These are phyloP conservation scores for Scheffersomyces cryptocercus DNA, from an alignment of 1,139 yeast species.

Conservation along the genomic window DNA sequence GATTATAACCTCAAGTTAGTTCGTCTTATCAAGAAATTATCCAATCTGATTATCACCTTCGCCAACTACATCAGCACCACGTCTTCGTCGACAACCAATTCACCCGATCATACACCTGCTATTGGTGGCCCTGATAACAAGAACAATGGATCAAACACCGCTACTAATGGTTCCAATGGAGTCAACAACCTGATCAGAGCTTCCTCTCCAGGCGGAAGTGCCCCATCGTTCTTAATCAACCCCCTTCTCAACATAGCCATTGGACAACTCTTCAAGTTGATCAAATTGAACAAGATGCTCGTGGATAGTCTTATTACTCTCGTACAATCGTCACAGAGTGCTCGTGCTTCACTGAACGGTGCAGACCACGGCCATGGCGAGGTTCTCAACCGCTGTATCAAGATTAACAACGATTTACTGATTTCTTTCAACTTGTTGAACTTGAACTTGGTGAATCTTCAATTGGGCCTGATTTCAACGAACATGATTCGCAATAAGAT, in stretches of 20 bases:
- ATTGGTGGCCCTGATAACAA: background rate
- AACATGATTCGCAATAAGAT: conserved; percentile 27
- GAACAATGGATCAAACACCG: background rate
- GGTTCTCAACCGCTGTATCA: conserved; percentile 28
- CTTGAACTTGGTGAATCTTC: conserved; percentile 22
- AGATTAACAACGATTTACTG: conserved; percentile 41
- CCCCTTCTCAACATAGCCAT: conserved; percentile 39
- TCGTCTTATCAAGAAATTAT: conserved; percentile 42
- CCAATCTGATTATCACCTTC: conserved; percentile 38
- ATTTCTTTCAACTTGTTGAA: conserved; percentile 36
- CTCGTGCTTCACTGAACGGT: conserved; percentile 3
- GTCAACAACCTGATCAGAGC: background rate
- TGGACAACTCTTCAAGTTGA: conserved; percentile 36
- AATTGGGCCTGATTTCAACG: conserved; percentile 24
- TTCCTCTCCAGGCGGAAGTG: background rate
- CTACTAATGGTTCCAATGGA: background rate
- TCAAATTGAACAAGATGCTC: conserved; percentile 36
- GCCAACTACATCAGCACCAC: conserved; percentile 14
- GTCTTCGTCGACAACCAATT: conserved; percentile 6
- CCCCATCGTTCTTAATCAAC: conserved; percentile 17
- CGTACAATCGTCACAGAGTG: conserved; percentile 8
- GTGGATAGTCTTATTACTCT: conserved; percentile 30
- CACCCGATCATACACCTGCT: background rate
- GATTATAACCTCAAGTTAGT: conserved; percentile 51
- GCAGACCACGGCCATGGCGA: conserved; percentile 19